A percentile compares a stretch with the other conserved stretches of the same genome.
Conservation (phyloP, 257 asterid genomes). For the Sherardia arvensis region DNA sequence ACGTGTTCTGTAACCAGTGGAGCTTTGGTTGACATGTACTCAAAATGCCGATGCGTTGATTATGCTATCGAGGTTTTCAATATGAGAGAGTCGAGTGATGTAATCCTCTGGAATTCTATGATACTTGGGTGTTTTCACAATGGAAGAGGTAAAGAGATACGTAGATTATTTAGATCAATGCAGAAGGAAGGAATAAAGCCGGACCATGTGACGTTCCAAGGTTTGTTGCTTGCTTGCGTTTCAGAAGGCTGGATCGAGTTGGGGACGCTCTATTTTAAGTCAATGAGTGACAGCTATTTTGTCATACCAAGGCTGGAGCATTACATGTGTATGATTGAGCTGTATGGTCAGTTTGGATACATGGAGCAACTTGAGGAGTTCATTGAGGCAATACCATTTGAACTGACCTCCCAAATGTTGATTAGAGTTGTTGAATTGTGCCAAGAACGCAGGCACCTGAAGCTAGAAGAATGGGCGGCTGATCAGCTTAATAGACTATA, state of each 20-base stretch:
- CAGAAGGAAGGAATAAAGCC: neutral
- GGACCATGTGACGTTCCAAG: constrained; percentile 3
- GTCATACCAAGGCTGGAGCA: constrained; percentile 4
- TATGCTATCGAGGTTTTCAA: neutral
- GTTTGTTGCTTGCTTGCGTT: neutral
- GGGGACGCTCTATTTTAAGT: constrained; percentile 1
- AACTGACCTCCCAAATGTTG: constrained; percentile 2
- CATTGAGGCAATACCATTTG: constrained; percentile 2
- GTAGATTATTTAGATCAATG: neutral
- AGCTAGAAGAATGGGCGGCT: neutral
- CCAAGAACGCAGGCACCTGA: neutral
- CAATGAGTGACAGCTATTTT: neutral
- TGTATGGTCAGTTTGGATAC: neutral
- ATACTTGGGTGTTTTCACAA: constrained; percentile 3
- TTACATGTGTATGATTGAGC: constrained; percentile 2
- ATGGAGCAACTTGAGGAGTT: constrained; percentile 4
- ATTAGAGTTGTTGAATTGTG: neutral
- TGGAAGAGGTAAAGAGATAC: neutral
- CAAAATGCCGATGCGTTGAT: constrained; percentile 3
- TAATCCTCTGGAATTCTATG: constrained; percentile 3
- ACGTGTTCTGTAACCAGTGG: neutral
- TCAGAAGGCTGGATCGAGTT: constrained; percentile 4
- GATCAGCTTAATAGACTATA: constrained; percentile 1
- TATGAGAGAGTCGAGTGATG: neutral
- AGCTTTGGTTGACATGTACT: constrained; percentile 9